Conservation (phyloP, 441 rosid genomes). For the Populus tomentosa region DNA sequence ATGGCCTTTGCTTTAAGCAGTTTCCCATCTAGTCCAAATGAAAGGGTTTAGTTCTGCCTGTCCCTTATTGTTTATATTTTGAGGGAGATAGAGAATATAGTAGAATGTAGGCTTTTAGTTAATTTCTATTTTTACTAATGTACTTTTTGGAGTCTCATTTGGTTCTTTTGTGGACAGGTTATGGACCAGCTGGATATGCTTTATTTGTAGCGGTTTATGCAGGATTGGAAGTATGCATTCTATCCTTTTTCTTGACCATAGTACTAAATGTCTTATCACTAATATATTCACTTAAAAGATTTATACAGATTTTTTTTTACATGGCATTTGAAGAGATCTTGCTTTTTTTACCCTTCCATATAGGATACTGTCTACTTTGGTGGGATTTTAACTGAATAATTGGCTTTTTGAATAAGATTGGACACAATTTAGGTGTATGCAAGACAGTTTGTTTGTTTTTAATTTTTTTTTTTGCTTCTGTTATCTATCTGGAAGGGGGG, state of each 20-base stretch:
- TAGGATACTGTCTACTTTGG: not conserved
- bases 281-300: too few species aligned
- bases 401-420: not conserved
- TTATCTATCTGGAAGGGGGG: not conserved
- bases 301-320: too few species aligned
- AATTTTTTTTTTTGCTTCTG: too few species aligned
- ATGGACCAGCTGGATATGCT: constrained; percentile 94
- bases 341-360: too few species aligned
- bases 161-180: constrained; percentile 44
- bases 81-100: not conserved
- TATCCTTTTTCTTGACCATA: constrained; percentile 3
- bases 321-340: too few species aligned
- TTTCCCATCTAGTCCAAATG: not conserved
- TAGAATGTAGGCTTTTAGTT: not conserved
- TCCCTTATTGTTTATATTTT: not conserved
- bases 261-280: not conserved
- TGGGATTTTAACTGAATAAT: not conserved
- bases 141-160: not conserved
- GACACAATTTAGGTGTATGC: not conserved
- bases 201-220: constrained; percentile 86
- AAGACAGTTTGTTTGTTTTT: not conserved
- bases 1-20: not conserved
- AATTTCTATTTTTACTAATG: constrained; percentile 1
- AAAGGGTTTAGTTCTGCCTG: not conserved
- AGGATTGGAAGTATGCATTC: constrained; percentile 72